Evolutionary conservation across 495 filamentous ascomycete species (phyloP).

Genomic region (Xylaria curta): DNA sequence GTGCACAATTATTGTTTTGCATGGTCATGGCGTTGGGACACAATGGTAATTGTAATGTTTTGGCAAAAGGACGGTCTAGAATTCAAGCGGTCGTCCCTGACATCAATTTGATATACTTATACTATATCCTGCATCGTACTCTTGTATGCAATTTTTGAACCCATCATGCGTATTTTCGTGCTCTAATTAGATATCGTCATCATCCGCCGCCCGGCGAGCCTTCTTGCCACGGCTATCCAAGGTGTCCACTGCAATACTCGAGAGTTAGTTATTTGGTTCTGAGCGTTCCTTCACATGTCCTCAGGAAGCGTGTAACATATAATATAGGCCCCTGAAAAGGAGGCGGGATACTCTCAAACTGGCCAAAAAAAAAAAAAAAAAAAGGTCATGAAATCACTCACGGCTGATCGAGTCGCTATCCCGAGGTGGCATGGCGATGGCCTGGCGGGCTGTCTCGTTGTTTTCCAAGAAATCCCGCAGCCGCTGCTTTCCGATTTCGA

Average conservation of each 20-base stretch:
- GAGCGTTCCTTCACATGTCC: neutral
- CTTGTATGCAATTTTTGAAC: constrained; percentile 50
- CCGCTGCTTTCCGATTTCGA: constrained; percentile 87
- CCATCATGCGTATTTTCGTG: constrained; percentile 10
- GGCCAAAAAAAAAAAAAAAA: no score
- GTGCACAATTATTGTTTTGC: constrained; percentile 29
- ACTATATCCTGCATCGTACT: constrained; percentile 38
- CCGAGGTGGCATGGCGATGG: constrained; percentile 70
- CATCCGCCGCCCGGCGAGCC: constrained; percentile 45
- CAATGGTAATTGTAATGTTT: constrained; percentile 2
- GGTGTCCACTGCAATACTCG: constrained; percentile 51
- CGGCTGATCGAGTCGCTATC: constrained; percentile 55
- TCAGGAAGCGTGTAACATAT: no score
- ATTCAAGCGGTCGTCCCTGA: constrained; percentile 20
- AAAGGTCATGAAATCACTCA: neutral
- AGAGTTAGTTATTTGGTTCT: neutral
- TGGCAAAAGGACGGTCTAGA: constrained; percentile 22
- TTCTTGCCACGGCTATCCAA: constrained; percentile 67
- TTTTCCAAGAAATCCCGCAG: constrained; percentile 85
- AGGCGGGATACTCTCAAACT: neutral
- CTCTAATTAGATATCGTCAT: constrained; percentile 51
- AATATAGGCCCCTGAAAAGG: no score
- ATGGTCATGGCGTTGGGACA: constrained; percentile 18
- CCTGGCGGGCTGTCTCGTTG: constrained; percentile 78
- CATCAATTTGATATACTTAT: constrained; percentile 28